A percentile compares a stretch with the other conserved stretches of the same genome.
phyloP scores from a whole-genome alignment of 2,329 filamentous ascomycete genomes.

The Ilyonectria mors-panacis region DNA sequence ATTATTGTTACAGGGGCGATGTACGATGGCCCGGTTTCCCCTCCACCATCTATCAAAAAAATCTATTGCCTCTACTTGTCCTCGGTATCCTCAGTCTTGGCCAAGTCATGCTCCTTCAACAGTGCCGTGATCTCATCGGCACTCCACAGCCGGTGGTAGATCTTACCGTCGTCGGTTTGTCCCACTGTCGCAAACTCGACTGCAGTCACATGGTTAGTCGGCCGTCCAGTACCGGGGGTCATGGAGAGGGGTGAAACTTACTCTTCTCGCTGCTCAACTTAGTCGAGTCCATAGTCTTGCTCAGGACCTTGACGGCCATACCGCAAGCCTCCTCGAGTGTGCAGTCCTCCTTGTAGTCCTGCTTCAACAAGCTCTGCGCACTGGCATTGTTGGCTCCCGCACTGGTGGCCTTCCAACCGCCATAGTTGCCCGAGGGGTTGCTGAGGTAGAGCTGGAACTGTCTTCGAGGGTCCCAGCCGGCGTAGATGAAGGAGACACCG shows the following conservation, averaged over 20 bases:
- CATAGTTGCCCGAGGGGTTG: slow-evolving; percentile 99
- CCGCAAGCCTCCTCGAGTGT: slow-evolving; percentile 96
- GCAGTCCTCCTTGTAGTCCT: slow-evolving; percentile 99
- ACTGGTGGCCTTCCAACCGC: slow-evolving; percentile 98
- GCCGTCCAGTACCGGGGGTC: background rate
- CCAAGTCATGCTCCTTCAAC: slow-evolving; percentile 94
- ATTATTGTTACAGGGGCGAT: slow-evolving; percentile 51
- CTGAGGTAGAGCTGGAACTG: slow-evolving; percentile 99
- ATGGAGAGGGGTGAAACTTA: slow-evolving; percentile 62
- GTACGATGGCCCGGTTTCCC: slow-evolving; percentile 40
- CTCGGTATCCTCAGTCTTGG: slow-evolving; percentile 84
- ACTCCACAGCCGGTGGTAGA: slow-evolving; percentile 98
- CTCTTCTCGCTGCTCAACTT: slow-evolving; percentile 99
- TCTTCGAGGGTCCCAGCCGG: slow-evolving; percentile 94
- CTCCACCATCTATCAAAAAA: slow-evolving; percentile 49
- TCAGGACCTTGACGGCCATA: slow-evolving; percentile 97
- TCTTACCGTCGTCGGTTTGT: slow-evolving; percentile 93
- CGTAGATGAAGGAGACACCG: slow-evolving; percentile 99
- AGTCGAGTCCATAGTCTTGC: slow-evolving; percentile 99
- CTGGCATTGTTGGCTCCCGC: slow-evolving; percentile 98
- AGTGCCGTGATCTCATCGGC: slow-evolving; percentile 96
- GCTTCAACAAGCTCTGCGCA: slow-evolving; percentile 96
- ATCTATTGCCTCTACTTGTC: slow-evolving; percentile 66
- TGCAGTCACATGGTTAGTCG: slow-evolving; percentile 56
- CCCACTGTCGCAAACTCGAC: slow-evolving; percentile 99